Percentiles rank a stretch among this genome's conserved stretches.
These are phyloP conservation scores for Plectranthus barbatus DNA, from an alignment of 257 asterid genomes.

Conservation along the genomic window DNA sequence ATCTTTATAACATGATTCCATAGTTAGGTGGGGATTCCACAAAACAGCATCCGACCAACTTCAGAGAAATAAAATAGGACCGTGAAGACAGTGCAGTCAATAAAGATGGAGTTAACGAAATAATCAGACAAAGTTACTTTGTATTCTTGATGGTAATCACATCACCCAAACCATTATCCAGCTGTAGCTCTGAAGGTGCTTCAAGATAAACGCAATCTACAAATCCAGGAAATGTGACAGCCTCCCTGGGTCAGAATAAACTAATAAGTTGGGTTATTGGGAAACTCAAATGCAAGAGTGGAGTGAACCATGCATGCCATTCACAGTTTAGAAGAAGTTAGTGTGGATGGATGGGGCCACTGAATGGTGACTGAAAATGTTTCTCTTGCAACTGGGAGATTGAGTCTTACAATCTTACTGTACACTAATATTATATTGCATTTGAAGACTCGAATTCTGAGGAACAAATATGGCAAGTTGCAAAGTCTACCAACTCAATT, in stretches of 20 bases:
- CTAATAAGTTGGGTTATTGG: background rate
- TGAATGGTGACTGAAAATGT: background rate
- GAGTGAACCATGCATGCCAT: too few relatives aligned
- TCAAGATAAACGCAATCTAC: slow-evolving; percentile 93
- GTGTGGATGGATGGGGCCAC: too few relatives aligned
- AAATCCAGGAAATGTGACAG: slow-evolving; percentile 85
- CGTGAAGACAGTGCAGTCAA: background rate
- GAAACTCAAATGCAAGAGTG: too few relatives aligned
- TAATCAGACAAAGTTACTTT: slow-evolving; percentile 39
- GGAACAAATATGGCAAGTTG: background rate
- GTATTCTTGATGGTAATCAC: slow-evolving; percentile 65
- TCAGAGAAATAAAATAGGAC: slow-evolving; percentile 1
- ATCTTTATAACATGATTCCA: slow-evolving; percentile 80
- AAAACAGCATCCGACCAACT: slow-evolving; percentile 96
- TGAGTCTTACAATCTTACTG: too few relatives aligned
- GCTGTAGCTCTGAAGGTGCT: slow-evolving; percentile 65
- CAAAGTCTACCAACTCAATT: background rate
- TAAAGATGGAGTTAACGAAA: background rate
- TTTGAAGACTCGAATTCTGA: background rate
- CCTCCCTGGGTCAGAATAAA: slow-evolving; percentile 46
- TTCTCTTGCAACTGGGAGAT: too few relatives aligned
- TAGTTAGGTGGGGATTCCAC: slow-evolving; percentile 91
- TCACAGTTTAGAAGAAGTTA: too few relatives aligned
- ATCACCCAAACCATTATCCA: slow-evolving; percentile 83
- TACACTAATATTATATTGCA: too few relatives aligned